Percentiles rank a stretch among this genome's conserved stretches.
Conservation (phyloP, 2,329 filamentous ascomycete genomes). For the Rhytidhysteron rufulum region DNA sequence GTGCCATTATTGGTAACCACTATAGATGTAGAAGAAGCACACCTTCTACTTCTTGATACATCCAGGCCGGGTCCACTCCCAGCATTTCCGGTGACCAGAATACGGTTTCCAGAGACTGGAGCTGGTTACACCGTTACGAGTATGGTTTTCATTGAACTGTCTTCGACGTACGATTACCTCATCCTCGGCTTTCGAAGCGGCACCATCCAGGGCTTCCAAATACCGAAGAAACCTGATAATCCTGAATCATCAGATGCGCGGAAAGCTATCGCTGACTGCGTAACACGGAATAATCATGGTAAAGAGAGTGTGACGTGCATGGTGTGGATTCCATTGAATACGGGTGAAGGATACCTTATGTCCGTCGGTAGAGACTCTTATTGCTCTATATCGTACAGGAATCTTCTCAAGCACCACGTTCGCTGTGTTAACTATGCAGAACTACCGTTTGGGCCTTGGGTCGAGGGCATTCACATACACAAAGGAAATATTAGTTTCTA, state of each 20-base stretch:
- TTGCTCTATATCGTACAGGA: slow-evolving; percentile 59
- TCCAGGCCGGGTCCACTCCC: not conserved
- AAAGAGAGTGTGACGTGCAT: slow-evolving; percentile 69
- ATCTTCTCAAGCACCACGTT: slow-evolving; percentile 17
- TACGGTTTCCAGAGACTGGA: slow-evolving; percentile 27
- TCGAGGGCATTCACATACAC: slow-evolving; percentile 68
- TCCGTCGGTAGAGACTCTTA: slow-evolving; percentile 74
- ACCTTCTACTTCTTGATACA: slow-evolving; percentile 21
- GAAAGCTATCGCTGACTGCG: slow-evolving; percentile 10
- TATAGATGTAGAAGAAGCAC: slow-evolving; percentile 33
- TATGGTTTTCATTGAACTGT: slow-evolving; percentile 33
- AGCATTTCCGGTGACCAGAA: slow-evolving; percentile 5
- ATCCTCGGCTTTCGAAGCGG: slow-evolving; percentile 56
- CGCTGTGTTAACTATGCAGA: slow-evolving; percentile 62
- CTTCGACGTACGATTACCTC: slow-evolving; percentile 25
- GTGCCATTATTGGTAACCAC: slow-evolving; percentile 34
- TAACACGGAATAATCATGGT: slow-evolving; percentile 39
- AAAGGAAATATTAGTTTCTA: slow-evolving; percentile 63
- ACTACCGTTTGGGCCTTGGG: slow-evolving; percentile 68
- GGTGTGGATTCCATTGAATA: slow-evolving; percentile 16
- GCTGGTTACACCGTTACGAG: slow-evolving; percentile 51
- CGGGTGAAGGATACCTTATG: slow-evolving; percentile 53
- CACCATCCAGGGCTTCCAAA: slow-evolving; percentile 47
- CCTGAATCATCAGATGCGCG: not conserved
- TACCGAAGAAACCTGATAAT: slow-evolving; percentile 6